Conservation (phyloP, 306 rosid genomes). For the Corylus avellana region DNA sequence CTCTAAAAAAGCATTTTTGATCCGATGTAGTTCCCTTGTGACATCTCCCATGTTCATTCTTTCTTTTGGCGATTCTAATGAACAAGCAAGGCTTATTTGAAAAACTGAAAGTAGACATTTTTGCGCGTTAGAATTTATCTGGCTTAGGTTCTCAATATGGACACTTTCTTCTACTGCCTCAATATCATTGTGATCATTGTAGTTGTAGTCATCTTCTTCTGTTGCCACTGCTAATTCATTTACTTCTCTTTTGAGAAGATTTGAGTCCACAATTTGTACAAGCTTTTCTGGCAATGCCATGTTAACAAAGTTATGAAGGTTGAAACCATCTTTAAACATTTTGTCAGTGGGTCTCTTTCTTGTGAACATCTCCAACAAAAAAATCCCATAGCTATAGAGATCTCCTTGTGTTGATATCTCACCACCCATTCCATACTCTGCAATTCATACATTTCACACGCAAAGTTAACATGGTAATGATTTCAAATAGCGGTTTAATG, state of each 20-base stretch:
- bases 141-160: neutral
- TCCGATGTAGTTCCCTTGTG: slow-evolving; percentile 21
- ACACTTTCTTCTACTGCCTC: neutral
- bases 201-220: neutral
- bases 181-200: neutral
- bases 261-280: slow-evolving; percentile 32
- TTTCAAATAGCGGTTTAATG: neutral
- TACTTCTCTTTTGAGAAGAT: slow-evolving; percentile 23
- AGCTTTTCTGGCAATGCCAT: slow-evolving; percentile 26
- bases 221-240: neutral
- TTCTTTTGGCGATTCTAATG: slow-evolving; percentile 27
- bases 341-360: slow-evolving; percentile 38
- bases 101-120: slow-evolving; percentile 25
- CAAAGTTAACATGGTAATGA: neutral
- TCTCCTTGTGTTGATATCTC: slow-evolving; percentile 31
- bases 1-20: neutral
- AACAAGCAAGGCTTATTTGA: slow-evolving; percentile 31
- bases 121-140: neutral
- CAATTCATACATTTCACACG: neutral
- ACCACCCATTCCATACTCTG: slow-evolving; percentile 39
- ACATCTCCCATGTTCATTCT: slow-evolving; percentile 34
- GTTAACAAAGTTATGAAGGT: slow-evolving; percentile 28
- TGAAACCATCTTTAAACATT: slow-evolving; percentile 30
- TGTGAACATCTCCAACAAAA: slow-evolving; percentile 30
- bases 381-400: slow-evolving; percentile 40